Evolutionary conservation across 2,329 filamentous ascomycete species (phyloP), one percentile per base, ranked within the genome.

Genomic region (Neospermospora avenae): DNA sequence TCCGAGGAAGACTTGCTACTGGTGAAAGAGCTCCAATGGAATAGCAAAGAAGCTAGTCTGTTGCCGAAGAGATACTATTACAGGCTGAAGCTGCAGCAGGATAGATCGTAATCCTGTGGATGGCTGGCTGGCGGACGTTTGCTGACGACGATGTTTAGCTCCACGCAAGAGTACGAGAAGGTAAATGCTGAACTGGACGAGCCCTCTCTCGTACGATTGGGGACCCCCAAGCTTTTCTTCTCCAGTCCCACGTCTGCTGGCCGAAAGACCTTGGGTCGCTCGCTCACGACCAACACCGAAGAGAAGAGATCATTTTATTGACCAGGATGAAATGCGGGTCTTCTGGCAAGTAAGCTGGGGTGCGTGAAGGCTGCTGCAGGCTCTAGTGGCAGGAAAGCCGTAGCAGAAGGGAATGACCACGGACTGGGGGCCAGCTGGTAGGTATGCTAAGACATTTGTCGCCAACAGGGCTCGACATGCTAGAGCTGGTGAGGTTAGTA

Each of bases 71-170:
- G 53, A 53, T 39, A 13, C 25, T 62, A 55, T 25, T 63, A 66
- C 63, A 65, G 66, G 65, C 60, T 63, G 64, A 63, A 55, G 56
- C 54, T 20, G 35, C 42, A 49, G 31, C n/a, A 59, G 44, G 52
- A 35, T 49, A 55, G 4, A 24, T 34, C 41, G 55, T 37, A 58
- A 62, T 25, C 37, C 10, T 34, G 61, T 55, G 60, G 63, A 61
- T 65, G 63, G 59, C 59, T 62, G 63, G 55, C 58, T 55, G 63
- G 51, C 56, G 54, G 57, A 59, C 63, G 64, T 63, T 64, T 65
- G 60, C 61, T 63, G 62, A 67, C 64, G 66, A 70, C 66, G 64
- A 65, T 68, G 63, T 63, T 64, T n/a, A 64, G 67, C 53, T 60
- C 35, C 14, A 54, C 55, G 55, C 55, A 57, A 51, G 48, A 49